A percentile compares a stretch with the other conserved stretches of the same genome.
These are phyloP conservation scores for Psidium friedrichsthalianum DNA, from an alignment of 345 rosid genomes.

Conservation along the genomic window DNA sequence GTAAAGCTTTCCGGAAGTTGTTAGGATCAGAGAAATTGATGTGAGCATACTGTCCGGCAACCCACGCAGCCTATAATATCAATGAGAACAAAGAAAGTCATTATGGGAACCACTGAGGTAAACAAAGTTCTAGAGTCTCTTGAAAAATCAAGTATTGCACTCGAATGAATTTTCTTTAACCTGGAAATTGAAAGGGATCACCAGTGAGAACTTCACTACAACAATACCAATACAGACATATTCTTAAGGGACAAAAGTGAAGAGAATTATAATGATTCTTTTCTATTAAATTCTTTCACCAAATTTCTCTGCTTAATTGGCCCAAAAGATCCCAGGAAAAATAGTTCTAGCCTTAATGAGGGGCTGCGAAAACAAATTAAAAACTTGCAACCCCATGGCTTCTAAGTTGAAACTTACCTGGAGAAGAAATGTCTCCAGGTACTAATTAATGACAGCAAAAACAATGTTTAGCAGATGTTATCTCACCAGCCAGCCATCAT, in stretches of 20 bases:
- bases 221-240: neutral
- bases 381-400: neutral
- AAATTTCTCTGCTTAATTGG: neutral
- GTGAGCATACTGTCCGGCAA: constrained; percentile 94
- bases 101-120: neutral
- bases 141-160: neutral
- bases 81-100: neutral
- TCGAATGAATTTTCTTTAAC: neutral
- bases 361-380: neutral
- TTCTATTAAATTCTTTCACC: neutral
- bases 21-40: constrained; percentile 69
- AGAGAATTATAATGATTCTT: neutral
- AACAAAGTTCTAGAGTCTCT: neutral
- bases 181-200: neutral
- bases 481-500: neutral
- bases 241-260: neutral
- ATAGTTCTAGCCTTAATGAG: neutral
- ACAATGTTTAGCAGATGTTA: neutral
- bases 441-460: neutral
- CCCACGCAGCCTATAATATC: constrained; percentile 81
- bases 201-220: neutral
- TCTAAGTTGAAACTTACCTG: neutral
- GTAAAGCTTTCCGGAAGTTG: constrained; percentile 78
- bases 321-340: neutral
- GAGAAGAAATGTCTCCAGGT: neutral